Conservation (phyloP, 2,329 filamentous ascomycete genomes). For the Botrytis paeoniae region DNA sequence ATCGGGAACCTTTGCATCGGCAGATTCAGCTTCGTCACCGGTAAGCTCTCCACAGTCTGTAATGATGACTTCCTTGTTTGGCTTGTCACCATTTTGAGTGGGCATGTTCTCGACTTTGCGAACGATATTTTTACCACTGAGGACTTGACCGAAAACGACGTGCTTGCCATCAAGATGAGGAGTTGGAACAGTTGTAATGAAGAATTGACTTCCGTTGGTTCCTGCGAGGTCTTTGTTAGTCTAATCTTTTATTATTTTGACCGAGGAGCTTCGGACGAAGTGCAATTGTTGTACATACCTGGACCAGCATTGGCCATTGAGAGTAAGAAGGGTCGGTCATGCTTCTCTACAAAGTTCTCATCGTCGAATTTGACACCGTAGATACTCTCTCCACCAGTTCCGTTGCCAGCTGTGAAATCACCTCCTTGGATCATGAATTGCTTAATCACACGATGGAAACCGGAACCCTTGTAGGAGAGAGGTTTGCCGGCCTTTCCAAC, state of each 20-base stretch:
- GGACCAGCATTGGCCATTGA: slow-evolving; percentile 98
- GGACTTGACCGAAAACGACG: slow-evolving; percentile 92
- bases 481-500: slow-evolving; percentile 75
- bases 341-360: slow-evolving; percentile 90
- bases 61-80: slow-evolving; percentile 69
- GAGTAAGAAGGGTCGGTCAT: slow-evolving; percentile 87
- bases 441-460: slow-evolving; percentile 97
- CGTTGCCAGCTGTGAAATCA: slow-evolving; percentile 93
- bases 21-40: slow-evolving; percentile 64
- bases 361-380: slow-evolving; percentile 97
- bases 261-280: not conserved
- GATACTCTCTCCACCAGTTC: slow-evolving; percentile 94
- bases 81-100: slow-evolving; percentile 75
- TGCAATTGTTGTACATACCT: slow-evolving; percentile 50
- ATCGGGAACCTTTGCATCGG: slow-evolving; percentile 69
- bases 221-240: slow-evolving; percentile 45
- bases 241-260: not conserved
- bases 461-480: slow-evolving; percentile 88
- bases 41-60: slow-evolving; percentile 81
- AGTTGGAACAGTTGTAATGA: slow-evolving; percentile 90
- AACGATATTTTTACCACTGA: slow-evolving; percentile 87
- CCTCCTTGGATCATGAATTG: slow-evolving; percentile 98
- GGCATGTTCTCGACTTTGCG: slow-evolving; percentile 84
- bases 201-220: slow-evolving; percentile 97
- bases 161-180: slow-evolving; percentile 93